These are phyloP conservation scores for Barbatosphaeria neglecta DNA, from an alignment of 495 filamentous ascomycete species.

Conservation along the genomic window DNA sequence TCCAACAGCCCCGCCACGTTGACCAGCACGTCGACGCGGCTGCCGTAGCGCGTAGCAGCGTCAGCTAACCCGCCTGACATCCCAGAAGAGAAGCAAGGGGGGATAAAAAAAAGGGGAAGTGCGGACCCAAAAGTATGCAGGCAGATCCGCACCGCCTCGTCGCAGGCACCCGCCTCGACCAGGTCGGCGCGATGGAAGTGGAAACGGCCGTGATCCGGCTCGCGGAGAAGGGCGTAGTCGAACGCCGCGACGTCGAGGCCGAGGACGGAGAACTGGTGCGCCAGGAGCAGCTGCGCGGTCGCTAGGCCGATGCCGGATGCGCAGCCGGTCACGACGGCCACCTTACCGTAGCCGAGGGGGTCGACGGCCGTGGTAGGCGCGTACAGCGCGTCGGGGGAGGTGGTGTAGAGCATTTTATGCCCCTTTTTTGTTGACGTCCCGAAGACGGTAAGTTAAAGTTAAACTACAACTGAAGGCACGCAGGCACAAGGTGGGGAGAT, in stretches of 20 bases:
- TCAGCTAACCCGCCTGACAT: not conserved
- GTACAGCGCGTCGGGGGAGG: slow-evolving; percentile 11
- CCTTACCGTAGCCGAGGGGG: slow-evolving; percentile 16
- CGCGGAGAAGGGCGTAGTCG: slow-evolving; percentile 15
- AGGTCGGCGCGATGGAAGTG: slow-evolving; percentile 23
- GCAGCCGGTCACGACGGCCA: slow-evolving; percentile 31
- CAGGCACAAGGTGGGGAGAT: too few relatives aligned
- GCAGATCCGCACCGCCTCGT: slow-evolving; percentile 19
- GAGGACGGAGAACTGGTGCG: slow-evolving; percentile 24
- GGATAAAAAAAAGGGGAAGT: not conserved
- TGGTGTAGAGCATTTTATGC: slow-evolving; percentile 14
- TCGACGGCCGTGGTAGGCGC: slow-evolving; percentile 7
- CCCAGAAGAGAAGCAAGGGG: not conserved
- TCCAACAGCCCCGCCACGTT: slow-evolving; percentile 33
- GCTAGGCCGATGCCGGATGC: slow-evolving; percentile 31
- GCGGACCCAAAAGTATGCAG: slow-evolving; percentile 19
- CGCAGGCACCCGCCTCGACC: slow-evolving; percentile 9
- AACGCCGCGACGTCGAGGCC: slow-evolving; percentile 23
- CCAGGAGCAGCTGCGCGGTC: slow-evolving; percentile 23
- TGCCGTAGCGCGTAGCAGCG: slow-evolving; percentile 1
- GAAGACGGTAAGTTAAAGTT: not conserved
- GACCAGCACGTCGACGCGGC: slow-evolving; percentile 23
- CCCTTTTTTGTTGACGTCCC: not conserved
- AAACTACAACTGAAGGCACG: too few relatives aligned
- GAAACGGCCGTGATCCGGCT: slow-evolving; percentile 16